These are phyloP conservation scores for Sphagnum magellanicum DNA, from an alignment of 228 moss, liverwort and hornwort species.

Conservation along the genomic window DNA sequence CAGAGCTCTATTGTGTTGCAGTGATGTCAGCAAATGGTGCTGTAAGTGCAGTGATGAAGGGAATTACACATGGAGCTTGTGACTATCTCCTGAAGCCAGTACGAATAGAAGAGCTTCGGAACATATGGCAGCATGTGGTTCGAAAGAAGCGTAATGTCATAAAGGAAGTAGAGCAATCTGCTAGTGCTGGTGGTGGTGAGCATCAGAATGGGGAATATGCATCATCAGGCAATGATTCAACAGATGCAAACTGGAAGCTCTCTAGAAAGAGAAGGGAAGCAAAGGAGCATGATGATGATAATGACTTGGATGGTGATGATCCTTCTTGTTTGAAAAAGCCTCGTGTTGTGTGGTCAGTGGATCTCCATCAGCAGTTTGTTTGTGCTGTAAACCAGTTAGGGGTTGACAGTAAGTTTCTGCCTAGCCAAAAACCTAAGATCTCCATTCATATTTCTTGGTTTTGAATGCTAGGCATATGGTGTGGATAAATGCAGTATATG, in stretches of 20 bases:
- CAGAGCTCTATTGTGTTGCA: slow-evolving; percentile 3
- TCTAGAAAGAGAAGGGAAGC: slow-evolving; percentile 36
- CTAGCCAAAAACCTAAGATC: no score
- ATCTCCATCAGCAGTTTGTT: slow-evolving; percentile 95
- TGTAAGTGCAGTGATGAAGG: slow-evolving; percentile 5
- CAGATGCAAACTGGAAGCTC: slow-evolving; percentile 44
- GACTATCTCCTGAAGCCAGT: slow-evolving; percentile 52
- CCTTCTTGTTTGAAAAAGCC: slow-evolving; percentile 86
- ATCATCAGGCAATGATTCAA: slow-evolving; percentile 52
- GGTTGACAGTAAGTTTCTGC: slow-evolving; percentile 69
- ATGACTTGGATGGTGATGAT: slow-evolving; percentile 77
- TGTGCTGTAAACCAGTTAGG: slow-evolving; percentile 90
- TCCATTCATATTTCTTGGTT: no score
- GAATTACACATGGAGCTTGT: slow-evolving; percentile 31
- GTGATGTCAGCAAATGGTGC: slow-evolving; percentile 9
- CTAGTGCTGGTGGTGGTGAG: no score
- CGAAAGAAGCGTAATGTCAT: slow-evolving; percentile 24
- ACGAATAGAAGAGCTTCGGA: slow-evolving; percentile 39
- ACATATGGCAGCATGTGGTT: slow-evolving; percentile 60
- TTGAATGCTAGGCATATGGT: no score
- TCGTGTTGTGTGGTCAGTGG: slow-evolving; percentile 97
- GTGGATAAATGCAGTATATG: no score
- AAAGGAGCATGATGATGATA: slow-evolving; percentile 78
- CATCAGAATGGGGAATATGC: slow-evolving; percentile 46
- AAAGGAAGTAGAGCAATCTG: background rate